Conservation (phyloP, 257 asterid genomes). For the Lavandula angustifolia region DNA sequence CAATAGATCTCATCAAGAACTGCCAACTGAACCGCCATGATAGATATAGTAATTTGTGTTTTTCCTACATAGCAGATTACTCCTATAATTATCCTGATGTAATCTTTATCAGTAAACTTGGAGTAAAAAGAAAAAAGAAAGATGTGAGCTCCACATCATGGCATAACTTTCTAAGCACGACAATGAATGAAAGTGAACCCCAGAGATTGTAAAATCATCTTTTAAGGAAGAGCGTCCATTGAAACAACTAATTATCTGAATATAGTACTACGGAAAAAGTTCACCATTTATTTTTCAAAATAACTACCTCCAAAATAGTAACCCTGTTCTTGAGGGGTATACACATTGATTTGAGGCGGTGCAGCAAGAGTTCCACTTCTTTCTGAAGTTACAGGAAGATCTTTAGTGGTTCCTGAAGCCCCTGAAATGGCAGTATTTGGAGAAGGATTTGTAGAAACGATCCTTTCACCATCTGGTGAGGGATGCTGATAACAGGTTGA, state of each 20-base stretch:
- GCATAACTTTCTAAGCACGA: slow-evolving; percentile 13
- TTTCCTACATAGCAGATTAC: slow-evolving; percentile 2
- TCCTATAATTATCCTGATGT: neutral
- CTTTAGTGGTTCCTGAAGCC: slow-evolving; percentile 64
- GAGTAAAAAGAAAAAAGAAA: slow-evolving; percentile 15
- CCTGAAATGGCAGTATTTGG: slow-evolving; percentile 65
- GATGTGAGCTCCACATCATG: neutral
- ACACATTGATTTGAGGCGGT: slow-evolving; percentile 54
- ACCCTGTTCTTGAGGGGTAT: slow-evolving; percentile 69
- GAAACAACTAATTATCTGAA: slow-evolving; percentile 9
- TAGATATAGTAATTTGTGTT: slow-evolving; percentile 1
- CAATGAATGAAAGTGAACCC: slow-evolving; percentile 6
- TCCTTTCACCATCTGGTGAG: slow-evolving; percentile 82
- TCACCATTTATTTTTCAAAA: slow-evolving; percentile 27
- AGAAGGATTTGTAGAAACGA: slow-evolving; percentile 66
- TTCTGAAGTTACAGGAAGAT: slow-evolving; percentile 59
- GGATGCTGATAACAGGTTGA: slow-evolving; percentile 58
- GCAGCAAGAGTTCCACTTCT: slow-evolving; percentile 55
- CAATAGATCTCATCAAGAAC: slow-evolving; percentile 16
- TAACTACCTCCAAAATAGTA: slow-evolving; percentile 76
- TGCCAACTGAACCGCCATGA: neutral
- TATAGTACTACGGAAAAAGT: slow-evolving; percentile 1
- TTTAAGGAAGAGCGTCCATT: slow-evolving; percentile 8
- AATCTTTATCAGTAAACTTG: slow-evolving; percentile 3
- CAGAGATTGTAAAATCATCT: neutral